Evolutionary conservation across 345 rosid species (phyloP).

Genomic region (Ceriops zippeliana): DNA sequence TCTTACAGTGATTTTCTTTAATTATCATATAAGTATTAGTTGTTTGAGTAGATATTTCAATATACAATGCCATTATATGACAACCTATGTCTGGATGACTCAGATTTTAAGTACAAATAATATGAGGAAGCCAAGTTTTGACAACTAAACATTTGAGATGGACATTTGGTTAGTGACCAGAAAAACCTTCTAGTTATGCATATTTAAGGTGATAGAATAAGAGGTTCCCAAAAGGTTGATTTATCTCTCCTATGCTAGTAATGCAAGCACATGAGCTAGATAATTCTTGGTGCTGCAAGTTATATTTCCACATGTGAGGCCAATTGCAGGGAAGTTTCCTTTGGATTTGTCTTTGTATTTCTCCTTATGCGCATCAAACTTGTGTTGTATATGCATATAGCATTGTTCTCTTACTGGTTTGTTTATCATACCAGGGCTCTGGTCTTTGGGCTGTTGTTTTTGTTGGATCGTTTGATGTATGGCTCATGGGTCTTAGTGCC

Average conservation of each 20-base stretch:
- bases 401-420: constrained; percentile 15
- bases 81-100: neutral
- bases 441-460: constrained; percentile 59
- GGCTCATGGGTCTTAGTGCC: constrained; percentile 75
- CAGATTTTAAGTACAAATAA: neutral
- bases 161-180: neutral
- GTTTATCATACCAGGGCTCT: constrained; percentile 43
- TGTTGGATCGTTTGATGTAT: constrained; percentile 70
- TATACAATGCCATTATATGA: neutral
- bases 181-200: neutral
- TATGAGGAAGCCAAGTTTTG: neutral
- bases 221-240: neutral
- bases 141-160: neutral
- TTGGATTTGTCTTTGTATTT: neutral
- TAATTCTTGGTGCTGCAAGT: too few species aligned
- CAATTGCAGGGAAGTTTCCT: too few species aligned
- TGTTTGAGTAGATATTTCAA: too few species aligned
- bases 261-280: neutral
- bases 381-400: neutral
- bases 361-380: neutral
- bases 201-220: neutral
- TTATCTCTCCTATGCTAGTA: neutral
- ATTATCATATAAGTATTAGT: too few species aligned
- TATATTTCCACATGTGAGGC: too few species aligned
- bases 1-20: too few species aligned